These are phyloP conservation scores for Hordeum marinum DNA, from an alignment of 176 grass and related monocot genomes.

Conservation along the genomic window DNA sequence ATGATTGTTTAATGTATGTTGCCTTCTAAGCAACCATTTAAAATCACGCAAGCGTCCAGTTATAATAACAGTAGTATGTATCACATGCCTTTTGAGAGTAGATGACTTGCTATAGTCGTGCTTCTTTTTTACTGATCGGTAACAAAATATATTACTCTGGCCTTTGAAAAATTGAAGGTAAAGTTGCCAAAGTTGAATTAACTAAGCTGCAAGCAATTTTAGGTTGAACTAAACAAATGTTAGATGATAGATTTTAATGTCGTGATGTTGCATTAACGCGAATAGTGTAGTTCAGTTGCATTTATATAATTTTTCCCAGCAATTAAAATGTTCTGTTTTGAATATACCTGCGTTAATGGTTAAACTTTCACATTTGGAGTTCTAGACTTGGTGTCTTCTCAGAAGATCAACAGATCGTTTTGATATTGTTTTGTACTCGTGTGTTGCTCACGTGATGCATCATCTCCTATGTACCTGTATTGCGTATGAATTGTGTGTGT, in stretches of 20 bases:
- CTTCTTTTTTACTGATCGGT: background rate
- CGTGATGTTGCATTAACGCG: background rate
- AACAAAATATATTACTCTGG: slow-evolving; percentile 4
- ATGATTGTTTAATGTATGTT: slow-evolving; percentile 12
- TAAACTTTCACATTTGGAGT: background rate
- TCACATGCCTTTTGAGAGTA: background rate
- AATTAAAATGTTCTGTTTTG: background rate
- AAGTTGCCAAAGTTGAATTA: background rate
- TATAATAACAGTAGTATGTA: slow-evolving; percentile 1
- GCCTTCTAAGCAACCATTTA: background rate
- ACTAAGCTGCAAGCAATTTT: background rate
- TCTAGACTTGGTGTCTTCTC: background rate
- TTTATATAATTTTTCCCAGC: background rate
- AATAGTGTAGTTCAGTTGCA: background rate
- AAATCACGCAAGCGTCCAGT: background rate
- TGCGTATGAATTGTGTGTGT: background rate
- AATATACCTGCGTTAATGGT: background rate
- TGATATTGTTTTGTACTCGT: background rate
- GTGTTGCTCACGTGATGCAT: background rate
- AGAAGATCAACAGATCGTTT: background rate
- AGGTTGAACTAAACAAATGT: background rate
- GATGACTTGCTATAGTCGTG: background rate
- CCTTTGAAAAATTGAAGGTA: background rate
- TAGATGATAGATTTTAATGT: background rate
- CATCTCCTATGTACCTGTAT: slow-evolving; percentile 1